Percentiles rank a stretch among this genome's conserved stretches.
Conservation (phyloP, 345 rosid species). For the Zanthoxylum bungeanum region DNA sequence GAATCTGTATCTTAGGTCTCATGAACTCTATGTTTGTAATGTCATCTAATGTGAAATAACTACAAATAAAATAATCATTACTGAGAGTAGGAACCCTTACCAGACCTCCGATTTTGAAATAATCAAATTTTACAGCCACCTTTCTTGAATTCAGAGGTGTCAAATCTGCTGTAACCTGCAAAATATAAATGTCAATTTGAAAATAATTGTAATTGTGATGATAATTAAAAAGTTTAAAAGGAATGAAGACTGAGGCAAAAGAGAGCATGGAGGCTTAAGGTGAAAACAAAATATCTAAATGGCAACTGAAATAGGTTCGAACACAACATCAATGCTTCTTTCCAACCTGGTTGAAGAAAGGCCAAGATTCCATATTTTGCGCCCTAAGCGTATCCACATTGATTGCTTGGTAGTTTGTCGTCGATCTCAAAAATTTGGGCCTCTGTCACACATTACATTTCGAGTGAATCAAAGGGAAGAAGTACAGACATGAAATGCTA, state of each 20-base stretch:
- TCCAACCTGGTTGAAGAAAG: slow-evolving; percentile 79
- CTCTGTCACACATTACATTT: slow-evolving; percentile 45
- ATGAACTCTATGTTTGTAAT: too few relatives aligned
- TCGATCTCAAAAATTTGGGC: slow-evolving; percentile 79
- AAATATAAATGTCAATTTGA: not conserved
- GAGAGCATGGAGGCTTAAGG: not conserved
- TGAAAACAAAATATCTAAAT: not conserved
- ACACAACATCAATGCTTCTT: not conserved
- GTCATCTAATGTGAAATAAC: too few relatives aligned
- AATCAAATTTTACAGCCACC: slow-evolving; percentile 80
- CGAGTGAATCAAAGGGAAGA: not conserved
- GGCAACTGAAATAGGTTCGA: not conserved
- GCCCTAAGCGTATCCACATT: slow-evolving; percentile 74
- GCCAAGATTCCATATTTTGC: slow-evolving; percentile 89
- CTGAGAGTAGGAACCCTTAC: slow-evolving; percentile 35
- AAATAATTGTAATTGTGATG: not conserved
- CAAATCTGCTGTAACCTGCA: slow-evolving; percentile 82
- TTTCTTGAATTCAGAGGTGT: slow-evolving; percentile 69
- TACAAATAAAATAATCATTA: not conserved
- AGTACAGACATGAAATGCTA: not conserved
- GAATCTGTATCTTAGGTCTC: not conserved
- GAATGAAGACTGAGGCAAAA: not conserved
- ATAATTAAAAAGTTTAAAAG: not conserved
- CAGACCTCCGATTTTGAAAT: slow-evolving; percentile 72
- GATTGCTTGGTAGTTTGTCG: slow-evolving; percentile 78